phyloP scores from a whole-genome alignment of 768 basidiomycete species.

The Fomitopsis pulvina region DNA sequence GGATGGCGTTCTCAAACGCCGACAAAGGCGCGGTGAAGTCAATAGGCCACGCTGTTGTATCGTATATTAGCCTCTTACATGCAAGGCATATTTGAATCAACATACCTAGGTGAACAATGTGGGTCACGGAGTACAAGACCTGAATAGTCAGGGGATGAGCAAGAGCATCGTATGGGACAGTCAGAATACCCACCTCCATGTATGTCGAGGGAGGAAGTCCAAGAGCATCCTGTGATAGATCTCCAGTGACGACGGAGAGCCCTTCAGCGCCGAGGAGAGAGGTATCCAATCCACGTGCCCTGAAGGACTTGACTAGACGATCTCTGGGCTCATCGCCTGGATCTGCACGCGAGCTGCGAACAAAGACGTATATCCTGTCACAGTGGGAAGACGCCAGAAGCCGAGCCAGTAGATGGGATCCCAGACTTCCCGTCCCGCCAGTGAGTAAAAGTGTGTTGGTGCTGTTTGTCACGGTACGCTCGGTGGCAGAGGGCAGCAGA shows the following conservation, averaged over 20 bases:
- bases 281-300: neutral
- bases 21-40: neutral
- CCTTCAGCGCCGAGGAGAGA: neutral
- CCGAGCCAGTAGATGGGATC: constrained; percentile 6
- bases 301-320: neutral
- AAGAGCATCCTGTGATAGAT: neutral
- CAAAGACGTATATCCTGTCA: constrained; percentile 5
- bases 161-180: neutral
- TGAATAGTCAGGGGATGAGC: neutral
- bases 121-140: constrained; percentile 6
- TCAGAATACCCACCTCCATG: neutral
- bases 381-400: constrained; percentile 3
- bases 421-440: constrained; percentile 12
- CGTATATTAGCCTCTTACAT: neutral
- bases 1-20: neutral
- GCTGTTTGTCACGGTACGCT: neutral
- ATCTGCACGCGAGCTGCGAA: neutral
- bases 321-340: neutral
- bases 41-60: neutral
- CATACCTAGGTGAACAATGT: constrained; percentile 10
- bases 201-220: neutral
- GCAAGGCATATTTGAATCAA: too few relatives aligned
- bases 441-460: constrained; percentile 11
- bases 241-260: constrained; percentile 5
- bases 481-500: neutral